phyloP scores from a whole-genome alignment of 208 protist genomes.

The Naegleria fowleri region DNA sequence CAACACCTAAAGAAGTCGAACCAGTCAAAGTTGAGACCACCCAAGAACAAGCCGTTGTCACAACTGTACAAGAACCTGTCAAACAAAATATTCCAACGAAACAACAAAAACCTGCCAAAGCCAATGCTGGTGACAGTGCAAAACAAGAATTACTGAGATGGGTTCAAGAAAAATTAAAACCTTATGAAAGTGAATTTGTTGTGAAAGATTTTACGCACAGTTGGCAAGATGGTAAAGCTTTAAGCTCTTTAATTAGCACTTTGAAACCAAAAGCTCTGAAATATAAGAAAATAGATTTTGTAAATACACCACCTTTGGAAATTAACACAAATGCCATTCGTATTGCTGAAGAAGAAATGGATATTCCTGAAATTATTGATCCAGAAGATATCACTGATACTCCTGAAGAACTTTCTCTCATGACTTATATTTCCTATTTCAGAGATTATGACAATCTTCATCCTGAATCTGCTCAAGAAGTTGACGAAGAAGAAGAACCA shows the following conservation, averaged over 20 bases:
- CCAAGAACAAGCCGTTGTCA: neutral
- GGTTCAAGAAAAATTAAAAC: neutral
- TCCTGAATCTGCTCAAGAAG: neutral
- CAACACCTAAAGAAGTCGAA: too few relatives aligned
- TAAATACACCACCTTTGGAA: neutral
- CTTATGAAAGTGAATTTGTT: neutral
- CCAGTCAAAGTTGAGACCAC: neutral
- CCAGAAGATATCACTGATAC: neutral
- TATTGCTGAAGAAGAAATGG: conserved; percentile 19
- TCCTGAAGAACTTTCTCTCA: conserved; percentile 14
- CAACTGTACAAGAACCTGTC: neutral
- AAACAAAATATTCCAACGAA: neutral
- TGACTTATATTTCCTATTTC: conserved; percentile 29
- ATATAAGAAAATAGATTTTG: neutral
- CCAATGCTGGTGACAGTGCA: neutral
- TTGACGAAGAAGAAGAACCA: neutral
- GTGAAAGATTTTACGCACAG: neutral
- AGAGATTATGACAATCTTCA: conserved; percentile 13
- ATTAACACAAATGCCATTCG: neutral
- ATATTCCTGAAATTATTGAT: conserved; percentile 15
- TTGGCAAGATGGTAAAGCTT: conserved; percentile 22
- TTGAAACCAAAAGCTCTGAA: neutral
- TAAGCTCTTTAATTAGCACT: neutral
- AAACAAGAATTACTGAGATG: conserved; percentile 11
- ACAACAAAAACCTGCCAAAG: neutral